Evolutionary conservation across 2,329 filamentous ascomycete species (phyloP).

Genomic region (Delphinella strobiligena): DNA sequence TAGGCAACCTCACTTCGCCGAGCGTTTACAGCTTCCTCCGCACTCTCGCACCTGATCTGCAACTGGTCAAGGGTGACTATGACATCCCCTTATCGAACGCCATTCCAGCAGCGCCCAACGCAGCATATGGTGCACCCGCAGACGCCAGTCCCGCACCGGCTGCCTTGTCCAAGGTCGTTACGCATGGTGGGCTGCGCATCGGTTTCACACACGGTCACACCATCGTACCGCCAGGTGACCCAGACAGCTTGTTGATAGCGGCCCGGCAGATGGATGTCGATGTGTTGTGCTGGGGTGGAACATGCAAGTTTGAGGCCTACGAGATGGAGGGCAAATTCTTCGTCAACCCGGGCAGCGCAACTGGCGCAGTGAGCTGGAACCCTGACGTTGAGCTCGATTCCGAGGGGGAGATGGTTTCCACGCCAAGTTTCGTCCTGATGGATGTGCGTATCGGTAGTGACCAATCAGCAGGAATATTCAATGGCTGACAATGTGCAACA

Average conservation of each 20-base stretch:
- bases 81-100: constrained; percentile 55
- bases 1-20: constrained; percentile 46
- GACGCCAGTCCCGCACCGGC: constrained; percentile 22
- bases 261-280: constrained; percentile 62
- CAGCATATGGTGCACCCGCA: constrained; percentile 8
- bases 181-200: constrained; percentile 55
- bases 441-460: constrained; percentile 64
- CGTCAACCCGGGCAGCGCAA: constrained; percentile 57
- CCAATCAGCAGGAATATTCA: too few relatives aligned
- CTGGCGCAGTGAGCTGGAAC: constrained; percentile 50
- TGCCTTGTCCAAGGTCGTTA: constrained; percentile 56
- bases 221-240: constrained; percentile 57
- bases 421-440: constrained; percentile 93
- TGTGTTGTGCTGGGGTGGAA: constrained; percentile 56
- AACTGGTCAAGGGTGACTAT: constrained; percentile 59
- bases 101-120: constrained; percentile 11
- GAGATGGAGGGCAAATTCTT: constrained; percentile 64
- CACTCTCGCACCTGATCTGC: constrained; percentile 47
- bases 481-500: too few relatives aligned
- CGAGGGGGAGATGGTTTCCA: constrained; percentile 51
- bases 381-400: constrained; percentile 23
- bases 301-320: constrained; percentile 58
- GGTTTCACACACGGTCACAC: constrained; percentile 61
- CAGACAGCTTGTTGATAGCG: constrained; percentile 54
- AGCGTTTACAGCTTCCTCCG: constrained; percentile 46